Evolutionary conservation across 331 rosid genomes (phyloP).

Genomic region (Phaseolus coccineus): DNA sequence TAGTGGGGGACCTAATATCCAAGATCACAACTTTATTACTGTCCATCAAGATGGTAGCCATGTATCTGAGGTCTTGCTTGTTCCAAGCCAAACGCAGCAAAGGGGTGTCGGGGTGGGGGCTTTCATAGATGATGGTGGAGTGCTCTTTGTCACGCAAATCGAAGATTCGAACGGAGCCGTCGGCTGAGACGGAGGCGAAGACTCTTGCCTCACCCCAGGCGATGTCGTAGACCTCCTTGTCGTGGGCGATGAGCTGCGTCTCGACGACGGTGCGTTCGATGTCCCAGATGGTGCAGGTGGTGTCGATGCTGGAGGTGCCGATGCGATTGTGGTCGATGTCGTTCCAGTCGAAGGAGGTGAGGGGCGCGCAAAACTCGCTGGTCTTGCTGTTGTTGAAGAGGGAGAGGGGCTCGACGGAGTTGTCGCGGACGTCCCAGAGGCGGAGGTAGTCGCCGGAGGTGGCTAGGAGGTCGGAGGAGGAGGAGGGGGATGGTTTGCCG

Average conservation of each 20-base stretch:
- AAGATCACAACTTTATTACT: slow-evolving; percentile 85
- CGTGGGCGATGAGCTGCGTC: slow-evolving; percentile 99
- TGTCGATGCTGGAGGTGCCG: slow-evolving; percentile 94
- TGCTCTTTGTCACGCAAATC: slow-evolving; percentile 91
- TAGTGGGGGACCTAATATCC: slow-evolving; percentile 88
- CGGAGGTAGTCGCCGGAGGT: slow-evolving; percentile 98
- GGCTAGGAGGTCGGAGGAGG: slow-evolving; percentile 71
- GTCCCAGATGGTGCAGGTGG: slow-evolving; percentile 97
- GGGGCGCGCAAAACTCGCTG: slow-evolving; percentile 90
- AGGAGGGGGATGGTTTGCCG: slow-evolving; percentile 35
- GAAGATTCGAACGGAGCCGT: slow-evolving; percentile 90
- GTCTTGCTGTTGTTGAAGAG: slow-evolving; percentile 87
- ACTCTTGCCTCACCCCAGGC: slow-evolving; percentile 98
- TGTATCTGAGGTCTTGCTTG: slow-evolving; percentile 91
- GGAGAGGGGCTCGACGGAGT: slow-evolving; percentile 68
- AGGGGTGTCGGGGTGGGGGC: slow-evolving; percentile 93
- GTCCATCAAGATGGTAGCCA: slow-evolving; percentile 94
- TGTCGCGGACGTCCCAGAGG: slow-evolving; percentile 86
- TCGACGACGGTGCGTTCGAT: slow-evolving; percentile 80
- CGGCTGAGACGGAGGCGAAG: slow-evolving; percentile 95
- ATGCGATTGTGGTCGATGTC: slow-evolving; percentile 82
- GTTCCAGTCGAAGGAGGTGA: slow-evolving; percentile 98
- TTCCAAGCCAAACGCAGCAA: slow-evolving; percentile 95
- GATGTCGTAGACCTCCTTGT: slow-evolving; percentile 92
- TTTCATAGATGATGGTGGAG: slow-evolving; percentile 92